Evolutionary conservation across 768 basidiomycete genomes (phyloP).

Genomic region (Suillus americanus): DNA sequence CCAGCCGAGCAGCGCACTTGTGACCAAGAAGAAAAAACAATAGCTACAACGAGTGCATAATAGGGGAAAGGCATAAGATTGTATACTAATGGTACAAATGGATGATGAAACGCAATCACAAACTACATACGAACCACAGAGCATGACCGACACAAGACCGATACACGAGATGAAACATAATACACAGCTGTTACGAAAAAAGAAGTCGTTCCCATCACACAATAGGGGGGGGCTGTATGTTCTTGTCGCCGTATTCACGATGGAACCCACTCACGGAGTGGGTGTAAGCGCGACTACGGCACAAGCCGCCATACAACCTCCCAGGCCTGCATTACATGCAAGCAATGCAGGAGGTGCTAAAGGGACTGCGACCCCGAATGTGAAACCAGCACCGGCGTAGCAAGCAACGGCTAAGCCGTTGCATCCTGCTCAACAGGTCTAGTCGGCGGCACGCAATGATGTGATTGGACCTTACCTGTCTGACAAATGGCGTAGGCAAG

Average conservation of each 20-base stretch:
- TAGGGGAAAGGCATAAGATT: neutral
- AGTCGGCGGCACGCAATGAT: neutral
- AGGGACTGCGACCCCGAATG: conserved; percentile 22
- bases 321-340: conserved; percentile 23
- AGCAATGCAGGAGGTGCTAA: conserved; percentile 20
- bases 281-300: conserved; percentile 22
- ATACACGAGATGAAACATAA: neutral
- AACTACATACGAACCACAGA: neutral
- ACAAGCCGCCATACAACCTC: conserved; percentile 26
- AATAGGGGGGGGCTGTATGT: neutral
- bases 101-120: neutral
- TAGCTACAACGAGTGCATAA: neutral
- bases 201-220: neutral
- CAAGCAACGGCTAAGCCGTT: conserved; percentile 22
- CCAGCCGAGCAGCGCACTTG: neutral
- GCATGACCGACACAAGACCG: neutral
- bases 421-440: conserved; percentile 16
- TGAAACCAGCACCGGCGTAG: conserved; percentile 23
- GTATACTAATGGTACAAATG: neutral
- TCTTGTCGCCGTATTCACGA: neutral
- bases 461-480: conserved; percentile 15
- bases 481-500: conserved; percentile 24
- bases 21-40: neutral
- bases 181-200: neutral
- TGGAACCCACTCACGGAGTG: conserved; percentile 16